Conservation (phyloP, 768 basidiomycete species). For the Russula compacta region DNA sequence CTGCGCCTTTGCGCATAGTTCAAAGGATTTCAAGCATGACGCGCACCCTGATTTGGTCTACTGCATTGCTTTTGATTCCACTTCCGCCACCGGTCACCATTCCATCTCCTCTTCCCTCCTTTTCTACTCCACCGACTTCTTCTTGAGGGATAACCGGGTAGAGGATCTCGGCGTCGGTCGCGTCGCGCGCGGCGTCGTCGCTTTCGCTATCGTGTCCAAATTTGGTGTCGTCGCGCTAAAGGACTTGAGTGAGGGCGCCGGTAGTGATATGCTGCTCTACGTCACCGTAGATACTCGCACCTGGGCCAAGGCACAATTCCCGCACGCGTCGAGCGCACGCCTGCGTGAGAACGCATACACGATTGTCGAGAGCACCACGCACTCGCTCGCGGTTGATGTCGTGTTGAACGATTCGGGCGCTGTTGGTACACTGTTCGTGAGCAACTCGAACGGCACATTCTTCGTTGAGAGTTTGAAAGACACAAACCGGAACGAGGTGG, state of each 20-base stretch:
- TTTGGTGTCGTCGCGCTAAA: slow-evolving; percentile 87
- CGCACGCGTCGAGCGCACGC: slow-evolving; percentile 71
- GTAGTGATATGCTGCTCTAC: slow-evolving; percentile 76
- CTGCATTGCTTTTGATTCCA: slow-evolving; percentile 80
- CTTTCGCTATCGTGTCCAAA: slow-evolving; percentile 87
- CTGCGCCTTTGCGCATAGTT: slow-evolving; percentile 88
- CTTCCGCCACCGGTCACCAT: slow-evolving; percentile 34
- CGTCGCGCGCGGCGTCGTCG: slow-evolving; percentile 82
- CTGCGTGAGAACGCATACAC: slow-evolving; percentile 93
- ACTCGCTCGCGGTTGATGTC: slow-evolving; percentile 93
- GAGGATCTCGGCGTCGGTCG: slow-evolving; percentile 85
- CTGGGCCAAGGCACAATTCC: slow-evolving; percentile 90
- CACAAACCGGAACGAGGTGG: slow-evolving; percentile 82
- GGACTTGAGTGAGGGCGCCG: slow-evolving; percentile 44
- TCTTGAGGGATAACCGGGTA: slow-evolving; percentile 47
- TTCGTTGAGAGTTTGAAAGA: slow-evolving; percentile 87
- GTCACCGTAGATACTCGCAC: slow-evolving; percentile 73
- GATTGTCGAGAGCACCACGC: slow-evolving; percentile 86
- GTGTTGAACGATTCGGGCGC: slow-evolving; percentile 53
- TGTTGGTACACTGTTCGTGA: slow-evolving; percentile 90
- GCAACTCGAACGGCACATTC: slow-evolving; percentile 92
- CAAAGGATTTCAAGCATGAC: slow-evolving; percentile 70
- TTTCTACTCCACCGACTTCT: slow-evolving; percentile 82
- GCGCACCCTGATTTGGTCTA: slow-evolving; percentile 71
- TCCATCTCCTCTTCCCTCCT: slow-evolving; percentile 57